Base-by-base conservation (phyloP, 2,329 filamentous ascomycete genomes). In the Colletotrichum tanaceti region DNA sequence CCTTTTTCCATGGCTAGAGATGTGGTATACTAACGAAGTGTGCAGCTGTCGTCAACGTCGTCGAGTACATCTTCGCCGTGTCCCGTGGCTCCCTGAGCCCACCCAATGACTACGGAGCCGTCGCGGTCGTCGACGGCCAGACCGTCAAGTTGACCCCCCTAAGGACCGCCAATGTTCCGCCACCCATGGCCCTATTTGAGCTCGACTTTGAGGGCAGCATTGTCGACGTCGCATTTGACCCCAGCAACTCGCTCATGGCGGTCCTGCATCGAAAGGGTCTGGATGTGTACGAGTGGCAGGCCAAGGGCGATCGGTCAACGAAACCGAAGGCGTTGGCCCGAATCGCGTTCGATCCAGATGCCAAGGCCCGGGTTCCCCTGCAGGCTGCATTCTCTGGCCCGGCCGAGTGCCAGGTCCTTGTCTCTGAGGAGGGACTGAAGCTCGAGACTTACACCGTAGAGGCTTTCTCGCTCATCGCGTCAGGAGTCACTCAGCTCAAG, bases 151-250 rank as follows among this genome's bases (percentile, higher is more conserved):
- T 98, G 53, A 98, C 96, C 0, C 93, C 96, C 0, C 86, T 99
- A 72, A 87, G 92, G 71, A 86, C 90, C 58, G 92, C 93, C 14
- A 97, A 96, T 74, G 86, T 98, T 3, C 96, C 96, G 28, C 96
- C 96, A 35, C 96, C 96, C 0, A 98, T 98, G 94, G 89, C 93
- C 18, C 85, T 95, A 71, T 91, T 91, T 72, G 92, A 97, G 65
- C 74, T 98, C 20, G 74, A 82, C 14, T 79, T 91, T 35, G 82
- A 87, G 16, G 85, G 85, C 0, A 89, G 90, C 61, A 86, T 89
- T 3, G 81, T 93, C 20, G 94, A 98, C 79, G 88, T 96, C 59
- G 89, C 91, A 0, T 89, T 98, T 72, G 91, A 89, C 58, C 84
- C 83, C 16, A 85, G 86, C 55, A 90, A 91, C 57, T 85, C 84